Base-by-base conservation (phyloP, 2,329 filamentous ascomycete genomes). In the Didymella glomerata region DNA sequence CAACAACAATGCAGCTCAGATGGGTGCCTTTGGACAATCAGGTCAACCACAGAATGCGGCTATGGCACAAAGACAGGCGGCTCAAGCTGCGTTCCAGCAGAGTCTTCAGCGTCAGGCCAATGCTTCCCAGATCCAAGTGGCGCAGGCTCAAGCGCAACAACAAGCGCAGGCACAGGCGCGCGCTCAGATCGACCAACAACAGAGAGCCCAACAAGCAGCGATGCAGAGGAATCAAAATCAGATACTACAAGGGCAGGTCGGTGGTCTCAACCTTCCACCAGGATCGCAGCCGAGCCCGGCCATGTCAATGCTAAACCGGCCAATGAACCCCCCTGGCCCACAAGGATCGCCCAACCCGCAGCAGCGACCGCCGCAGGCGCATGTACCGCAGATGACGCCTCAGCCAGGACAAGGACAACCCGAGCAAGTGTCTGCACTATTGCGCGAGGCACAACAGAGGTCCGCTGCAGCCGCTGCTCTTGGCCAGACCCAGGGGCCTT, bases 281-380 rank as follows among this genome's bases (percentile, higher is more conserved):
- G 71, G 77, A 47, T 66, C 77, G 49, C 70, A 78, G 63, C 73
- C 79, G 64, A 81, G 77, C 54, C 80, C 80, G 32, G 79, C 77
- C 4, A 83, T 83, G 81, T 76, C 79, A 1, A 81, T 81, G 76
- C 74, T 84, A 22, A 84, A 79, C 30, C 76, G 79, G 18, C 79
- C 81, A 2, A 80, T 84, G 74, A 74, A 69, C 36, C 78, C 80
- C 47, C 80, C 80, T 11, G 79, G 78, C 3, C 81, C 82, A 58
- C 70, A 74, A 47, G 73, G 67, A n/a, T 60, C 64, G 30, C 68
- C 67, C n/a, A 64, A 66, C 8, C 76, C 76, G 10, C 72, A 75
- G 9, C 74, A 76, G 51, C 76, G 74, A 57, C 68, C 71, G 6
- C 74, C 72, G 27, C 73, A 76, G 52, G 67, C 69, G 13, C 70